Evolutionary conservation across 495 filamentous ascomycete species (phyloP), one percentile per base, ranked within the genome.

Genomic region (Neurospora cerealis): DNA sequence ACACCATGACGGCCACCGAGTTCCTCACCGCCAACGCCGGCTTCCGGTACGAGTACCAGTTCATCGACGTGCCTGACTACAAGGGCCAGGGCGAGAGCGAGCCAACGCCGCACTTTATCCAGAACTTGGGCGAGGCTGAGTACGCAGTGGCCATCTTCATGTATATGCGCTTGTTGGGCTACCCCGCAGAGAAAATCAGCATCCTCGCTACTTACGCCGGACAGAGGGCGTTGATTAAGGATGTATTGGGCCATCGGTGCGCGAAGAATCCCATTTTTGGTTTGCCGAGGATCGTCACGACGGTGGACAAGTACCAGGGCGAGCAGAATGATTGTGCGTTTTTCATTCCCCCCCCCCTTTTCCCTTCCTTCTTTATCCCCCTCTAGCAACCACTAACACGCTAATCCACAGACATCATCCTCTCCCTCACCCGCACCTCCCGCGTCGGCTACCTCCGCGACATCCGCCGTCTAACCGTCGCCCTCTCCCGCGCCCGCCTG

Each of bases 231-330:
- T 85, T 98, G 79, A 95, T 99, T 75, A 89, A 88, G 76, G 96
- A 99, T 84, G 93, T 98, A 8, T 80, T 99, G 69, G 85, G 80
- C n/a, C 92, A 97, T 78, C 87, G 96, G 39, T 99, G 96, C 78
- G 88, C 88, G 11, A 92, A 89, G 78, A 96, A 92, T 75, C 82
- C 89, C 3, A 83, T 99, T 37, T 99, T 99, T 83, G 95, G 96
- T 13, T 83, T 97, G 83, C 96, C 96, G 46, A 92, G 91, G 80
- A 90, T 92, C 69, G 93, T 99, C 36, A 93, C 92, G 1, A 98
- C 96, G 21, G 96, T 99, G 72, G 96, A 99, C 82, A 97, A 96
- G 81, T 99, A 98, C 77, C 96, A 99, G 85, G 96, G 96, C 76
- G 96, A 98, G 86, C 96, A 99, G 84, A 99, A 98, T 83, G 96